Evolutionary conservation across 345 rosid genomes (phyloP), one percentile per base, ranked within the genome.

Genomic region (Euphorbia lathyris): DNA sequence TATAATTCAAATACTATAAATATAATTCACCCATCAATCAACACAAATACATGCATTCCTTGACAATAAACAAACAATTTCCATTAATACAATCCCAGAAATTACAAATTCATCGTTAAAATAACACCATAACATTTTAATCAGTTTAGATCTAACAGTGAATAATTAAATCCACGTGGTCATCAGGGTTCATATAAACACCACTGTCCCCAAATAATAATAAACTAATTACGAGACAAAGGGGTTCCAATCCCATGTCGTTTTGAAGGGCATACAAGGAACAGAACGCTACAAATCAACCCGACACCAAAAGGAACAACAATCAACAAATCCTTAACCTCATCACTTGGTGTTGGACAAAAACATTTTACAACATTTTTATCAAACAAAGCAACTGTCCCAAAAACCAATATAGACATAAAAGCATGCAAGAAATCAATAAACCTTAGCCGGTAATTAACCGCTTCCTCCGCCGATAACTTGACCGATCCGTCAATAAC

Each of bases 181-280:
- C n/a, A n/a, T n/a, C n/a, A n/a, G n/a, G n/a, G n/a, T n/a, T n/a
- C n/a, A n/a, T n/a, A n/a, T 27, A 3, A 60, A 60, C 1, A n/a
- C n/a, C n/a, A n/a, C n/a, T n/a, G n/a, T 9, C 30, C 23, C 1
- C 1, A 40, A 60, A 32, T 17, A 4, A 11, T 13, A 58, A 60
- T 30, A 10, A 22, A 17, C 52, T 74, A 80, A 29, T 63, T 61
- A 19, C 79, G 75, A 19, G 86, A 80, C 1, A 91, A 79, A 12
- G 96, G 97, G 38, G 74, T 69, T 34, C 92, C 89, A 1, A 92
- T 79, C 48, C 96, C 98, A 58, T 90, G 91, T 57, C 96, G 95
- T 65, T 81, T 82, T 29, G 83, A 77, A 3, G 96, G 98, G 76
- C 79, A 85, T 0, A 58, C 62, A 13, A 90, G 83, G 76, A 92